A percentile compares a stretch with the other conserved stretches of the same genome.
Conservation (phyloP, 805 yeast species). For the Pichia gijzeniarum region DNA sequence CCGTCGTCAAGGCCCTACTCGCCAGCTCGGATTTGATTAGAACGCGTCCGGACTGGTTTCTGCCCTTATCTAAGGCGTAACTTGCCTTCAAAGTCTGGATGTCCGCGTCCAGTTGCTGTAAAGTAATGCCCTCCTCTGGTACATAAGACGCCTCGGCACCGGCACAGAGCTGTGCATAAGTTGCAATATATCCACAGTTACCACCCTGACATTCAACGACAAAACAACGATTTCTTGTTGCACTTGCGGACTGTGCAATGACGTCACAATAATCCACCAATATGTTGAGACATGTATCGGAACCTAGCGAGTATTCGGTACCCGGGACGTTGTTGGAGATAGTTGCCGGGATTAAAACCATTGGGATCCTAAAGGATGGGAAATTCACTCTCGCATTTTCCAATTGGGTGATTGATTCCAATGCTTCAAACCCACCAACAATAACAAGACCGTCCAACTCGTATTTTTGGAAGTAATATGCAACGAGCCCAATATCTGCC, state of each 20-base stretch:
- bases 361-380: slow-evolving; percentile 71
- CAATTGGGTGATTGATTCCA: slow-evolving; percentile 62
- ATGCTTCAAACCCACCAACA: slow-evolving; percentile 81
- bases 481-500: slow-evolving; percentile 61
- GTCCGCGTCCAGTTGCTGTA: slow-evolving; percentile 59
- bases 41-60: slow-evolving; percentile 62
- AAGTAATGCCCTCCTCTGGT: slow-evolving; percentile 62
- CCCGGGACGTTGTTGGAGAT: slow-evolving; percentile 80
- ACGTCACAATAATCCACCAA: slow-evolving; percentile 70
- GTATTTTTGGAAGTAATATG: slow-evolving; percentile 64
- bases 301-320: slow-evolving; percentile 69
- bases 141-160: slow-evolving; percentile 73
- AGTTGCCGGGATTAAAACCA: slow-evolving; percentile 74
- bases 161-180: slow-evolving; percentile 58
- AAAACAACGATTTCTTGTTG: slow-evolving; percentile 71
- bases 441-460: slow-evolving; percentile 63
- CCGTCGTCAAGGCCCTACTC: slow-evolving; percentile 59
- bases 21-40: slow-evolving; percentile 63
- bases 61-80: slow-evolving; percentile 57
- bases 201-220: slow-evolving; percentile 86
- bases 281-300: slow-evolving; percentile 69
- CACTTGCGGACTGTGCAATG: slow-evolving; percentile 73
- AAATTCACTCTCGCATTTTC: slow-evolving; percentile 52
- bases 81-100: slow-evolving; percentile 53
- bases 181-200: slow-evolving; percentile 72